Percentiles rank a stretch among this genome's conserved stretches.
Conservation (phyloP, 108 stramenopile species). For the Nannochloropsis gaditana region DNA sequence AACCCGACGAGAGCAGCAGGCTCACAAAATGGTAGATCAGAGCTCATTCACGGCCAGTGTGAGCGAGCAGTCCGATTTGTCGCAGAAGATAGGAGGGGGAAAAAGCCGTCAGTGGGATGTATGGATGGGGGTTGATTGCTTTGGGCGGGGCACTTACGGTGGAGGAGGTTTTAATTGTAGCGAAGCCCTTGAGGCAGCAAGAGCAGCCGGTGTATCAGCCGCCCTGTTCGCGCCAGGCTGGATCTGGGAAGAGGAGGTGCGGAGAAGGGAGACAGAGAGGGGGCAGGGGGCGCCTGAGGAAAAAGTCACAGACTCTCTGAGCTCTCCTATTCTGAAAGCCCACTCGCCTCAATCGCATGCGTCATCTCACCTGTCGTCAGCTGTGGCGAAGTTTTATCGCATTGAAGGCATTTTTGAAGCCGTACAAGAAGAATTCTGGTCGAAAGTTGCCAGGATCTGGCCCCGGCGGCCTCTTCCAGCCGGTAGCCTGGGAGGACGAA, state of each 20-base stretch:
- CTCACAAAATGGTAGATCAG: too few relatives aligned
- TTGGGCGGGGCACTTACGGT: constrained; percentile 10
- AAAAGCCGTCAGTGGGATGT: neutral
- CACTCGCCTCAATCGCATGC: too few relatives aligned
- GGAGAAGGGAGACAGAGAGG: neutral
- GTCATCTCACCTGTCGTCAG: too few relatives aligned
- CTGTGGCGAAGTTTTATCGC: too few relatives aligned
- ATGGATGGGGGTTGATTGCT: neutral
- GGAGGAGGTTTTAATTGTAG: constrained; percentile 22
- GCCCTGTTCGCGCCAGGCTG: constrained; percentile 23
- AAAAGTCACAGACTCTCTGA: too few relatives aligned
- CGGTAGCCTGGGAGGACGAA: neutral
- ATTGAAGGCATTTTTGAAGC: neutral
- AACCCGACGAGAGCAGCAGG: neutral
- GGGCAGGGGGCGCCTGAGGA: too few relatives aligned
- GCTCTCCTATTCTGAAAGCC: too few relatives aligned
- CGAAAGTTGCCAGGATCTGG: neutral
- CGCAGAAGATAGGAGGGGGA: neutral
- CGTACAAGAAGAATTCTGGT: neutral
- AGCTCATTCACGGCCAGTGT: too few relatives aligned
- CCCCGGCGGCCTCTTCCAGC: neutral
- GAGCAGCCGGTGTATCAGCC: constrained; percentile 6
- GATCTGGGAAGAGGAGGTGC: constrained; percentile 18
- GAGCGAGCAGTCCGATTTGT: too few relatives aligned
- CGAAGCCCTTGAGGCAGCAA: neutral